Evolutionary conservation across 345 rosid species (phyloP), one percentile per base, ranked within the genome.

Genomic region (Isatis tinctoria): DNA sequence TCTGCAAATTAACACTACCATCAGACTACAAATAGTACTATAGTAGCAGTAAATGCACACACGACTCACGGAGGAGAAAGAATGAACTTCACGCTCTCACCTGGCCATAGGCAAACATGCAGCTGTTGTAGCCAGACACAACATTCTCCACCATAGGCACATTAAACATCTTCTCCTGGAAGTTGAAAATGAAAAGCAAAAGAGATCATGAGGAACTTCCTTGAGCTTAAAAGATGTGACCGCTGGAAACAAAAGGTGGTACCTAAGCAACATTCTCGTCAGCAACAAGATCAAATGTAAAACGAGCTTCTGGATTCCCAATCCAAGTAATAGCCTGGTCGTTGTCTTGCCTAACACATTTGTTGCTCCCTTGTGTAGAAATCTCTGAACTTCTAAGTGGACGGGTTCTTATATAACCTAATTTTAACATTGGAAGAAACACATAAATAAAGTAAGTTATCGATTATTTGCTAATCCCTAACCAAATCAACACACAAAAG

Each of bases 81-180:
- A 24, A 37, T 0, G 2, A 70, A 75, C 67, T n/a, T n/a, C n/a
- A n/a, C n/a, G n/a, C n/a, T n/a, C 87, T 81, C 69, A 96, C 99
- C 73, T 96, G 98, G 47, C 98, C 99, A 79, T 96, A 96, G 1
- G 99, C 99, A 83, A 96, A 96, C 99, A 92, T 96, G 72, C 99
- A 96, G 48, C 99, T 96, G 71, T 96, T 92, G 82, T 96, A 96
- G 11, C 99, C 99, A 73, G 86, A 94, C 65, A 96, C 80, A 8
- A 97, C 94, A 79, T 96, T 96, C 27, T 92, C 99, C 65, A 96
- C 99, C 98, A 90, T 96, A 2, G 98, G 97, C 56, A 92, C 82
- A 60, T 97, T 98, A 76, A 96, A 96, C 79, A 96, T 57, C 71
- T 82, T 78, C 84, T 96, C 99, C 99, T 94, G 87, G 57, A 11